A percentile compares a stretch with the other conserved stretches of the same genome.
phyloP scores from a whole-genome alignment of 2,329 filamentous ascomycete genomes.

The Botryosphaeria agaves region DNA sequence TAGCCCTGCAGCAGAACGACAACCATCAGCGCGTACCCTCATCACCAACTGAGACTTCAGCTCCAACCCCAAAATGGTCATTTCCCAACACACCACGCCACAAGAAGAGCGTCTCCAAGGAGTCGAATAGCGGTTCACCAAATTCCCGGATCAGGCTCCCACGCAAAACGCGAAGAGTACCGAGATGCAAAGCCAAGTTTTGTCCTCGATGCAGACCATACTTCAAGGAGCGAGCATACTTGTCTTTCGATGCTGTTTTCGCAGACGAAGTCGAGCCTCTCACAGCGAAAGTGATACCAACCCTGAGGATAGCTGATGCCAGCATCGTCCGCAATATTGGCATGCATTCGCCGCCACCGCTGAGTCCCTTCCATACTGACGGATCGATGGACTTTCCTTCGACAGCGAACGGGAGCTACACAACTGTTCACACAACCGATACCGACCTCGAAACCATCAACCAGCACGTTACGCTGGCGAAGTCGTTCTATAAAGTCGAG shows the following conservation, averaged over 20 bases:
- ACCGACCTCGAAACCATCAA: slow-evolving; percentile 5
- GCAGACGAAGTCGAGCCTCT: slow-evolving; percentile 17
- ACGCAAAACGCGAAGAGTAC: background rate
- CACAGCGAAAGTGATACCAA: slow-evolving; percentile 11
- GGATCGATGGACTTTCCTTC: too few species aligned
- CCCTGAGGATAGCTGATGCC: slow-evolving; percentile 19
- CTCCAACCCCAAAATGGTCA: background rate
- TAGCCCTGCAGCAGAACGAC: slow-evolving; percentile 2
- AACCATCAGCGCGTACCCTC: too few species aligned
- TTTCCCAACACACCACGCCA: background rate
- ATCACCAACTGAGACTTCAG: too few species aligned
- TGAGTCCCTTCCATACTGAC: slow-evolving; percentile 1
- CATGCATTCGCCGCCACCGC: slow-evolving; percentile 6
- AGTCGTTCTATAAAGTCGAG: background rate
- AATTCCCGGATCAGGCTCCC: background rate
- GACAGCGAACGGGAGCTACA: too few species aligned
- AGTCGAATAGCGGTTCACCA: background rate
- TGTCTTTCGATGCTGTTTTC: slow-evolving; percentile 26
- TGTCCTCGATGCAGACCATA: slow-evolving; percentile 34
- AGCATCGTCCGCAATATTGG: slow-evolving; percentile 17
- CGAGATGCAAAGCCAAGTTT: slow-evolving; percentile 28
- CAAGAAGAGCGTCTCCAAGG: background rate
- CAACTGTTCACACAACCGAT: too few species aligned
- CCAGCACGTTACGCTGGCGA: background rate
- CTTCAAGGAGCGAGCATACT: slow-evolving; percentile 27